A percentile compares a stretch with the other conserved stretches of the same genome.
Conservation (phyloP, 371 early-diverging fungal species). For the Lichtheimia hyalospora region DNA sequence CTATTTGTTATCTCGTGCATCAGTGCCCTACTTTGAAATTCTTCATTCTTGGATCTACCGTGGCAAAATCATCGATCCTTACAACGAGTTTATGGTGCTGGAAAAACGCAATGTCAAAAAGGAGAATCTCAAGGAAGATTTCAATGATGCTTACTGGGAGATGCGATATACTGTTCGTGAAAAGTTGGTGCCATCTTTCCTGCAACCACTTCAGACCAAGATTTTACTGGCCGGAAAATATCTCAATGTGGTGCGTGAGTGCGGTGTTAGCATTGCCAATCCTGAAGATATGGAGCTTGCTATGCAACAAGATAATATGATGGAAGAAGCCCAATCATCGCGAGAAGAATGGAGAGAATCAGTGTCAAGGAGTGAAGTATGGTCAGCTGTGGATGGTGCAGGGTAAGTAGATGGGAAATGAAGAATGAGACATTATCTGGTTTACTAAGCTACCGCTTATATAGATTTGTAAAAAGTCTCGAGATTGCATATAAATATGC, state of each 20-base stretch:
- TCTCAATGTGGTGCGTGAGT: constrained; percentile 88
- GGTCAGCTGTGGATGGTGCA: constrained; percentile 59
- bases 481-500: constrained; percentile 78
- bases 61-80: constrained; percentile 84
- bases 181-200: constrained; percentile 68
- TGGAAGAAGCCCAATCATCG: not conserved
- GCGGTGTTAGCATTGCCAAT: constrained; percentile 64
- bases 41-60: constrained; percentile 86
- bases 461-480: constrained; percentile 69
- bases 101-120: constrained; percentile 59
- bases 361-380: constrained; percentile 46
- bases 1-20: constrained; percentile 73
- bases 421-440: not conserved
- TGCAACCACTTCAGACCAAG: constrained; percentile 73
- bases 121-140: constrained; percentile 68
- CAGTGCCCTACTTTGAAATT: constrained; percentile 81
- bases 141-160: constrained; percentile 86
- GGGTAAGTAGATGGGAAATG: constrained; percentile 34
- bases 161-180: constrained; percentile 73
- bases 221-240: constrained; percentile 92
- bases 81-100: constrained; percentile 90
- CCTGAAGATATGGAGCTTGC: constrained; percentile 42
- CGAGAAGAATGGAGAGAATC: constrained; percentile 13
- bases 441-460: not conserved
- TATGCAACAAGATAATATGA: constrained; percentile 10